Evolutionary conservation across 805 yeast genomes (phyloP), one percentile per base, ranked within the genome.

Genomic region (Myxozyma udenii): DNA sequence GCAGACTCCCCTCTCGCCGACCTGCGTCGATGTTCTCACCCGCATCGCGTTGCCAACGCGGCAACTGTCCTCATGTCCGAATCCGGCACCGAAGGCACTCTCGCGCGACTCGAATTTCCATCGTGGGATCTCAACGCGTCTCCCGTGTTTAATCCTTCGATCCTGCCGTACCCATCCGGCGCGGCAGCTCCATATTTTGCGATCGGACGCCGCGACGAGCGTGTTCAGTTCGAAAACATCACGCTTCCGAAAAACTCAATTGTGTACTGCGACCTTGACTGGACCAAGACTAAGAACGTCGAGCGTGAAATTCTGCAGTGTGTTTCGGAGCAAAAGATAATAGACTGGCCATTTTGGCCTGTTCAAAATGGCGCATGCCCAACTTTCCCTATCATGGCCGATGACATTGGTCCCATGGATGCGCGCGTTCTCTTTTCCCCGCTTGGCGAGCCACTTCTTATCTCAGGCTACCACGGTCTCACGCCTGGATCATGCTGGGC

Each of bases 381-480:
- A 0, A 18, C 38, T 24, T 23, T 12, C 11, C 38, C 6, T 6
- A 21, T 47, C 23, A 22, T 14, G 23, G 2, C 23, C 9, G 40
- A 24, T 33, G 44, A 46, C 14, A 14, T 14, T 12, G 51, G 51
- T 3, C 53, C 21, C 12, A 48, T 12, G 7, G 53, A 50, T 22
- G 41, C 53, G 3, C 44, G 53, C 4, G 25, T 46, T 6, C 44
- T 46, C 11, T 32, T 37, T 12, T 50, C 53, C 14, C 53, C 53
- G 11, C 1, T 37, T 18, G 53, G 53, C n/a, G 53, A 50, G 53
- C 53, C 53, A 25, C n/a, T 50, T 4, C 26, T 50, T 44, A 36
- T 48, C 18, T 44, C 44, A 35, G 40, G 41, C 45, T 25, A 40
- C 21, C 48, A 50, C 33, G 37, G 40, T 6, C 30, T 3, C 16